Evolutionary conservation across 164 flowering plant genomes (phyloP).

Genomic region (Akebia trifoliata): DNA sequence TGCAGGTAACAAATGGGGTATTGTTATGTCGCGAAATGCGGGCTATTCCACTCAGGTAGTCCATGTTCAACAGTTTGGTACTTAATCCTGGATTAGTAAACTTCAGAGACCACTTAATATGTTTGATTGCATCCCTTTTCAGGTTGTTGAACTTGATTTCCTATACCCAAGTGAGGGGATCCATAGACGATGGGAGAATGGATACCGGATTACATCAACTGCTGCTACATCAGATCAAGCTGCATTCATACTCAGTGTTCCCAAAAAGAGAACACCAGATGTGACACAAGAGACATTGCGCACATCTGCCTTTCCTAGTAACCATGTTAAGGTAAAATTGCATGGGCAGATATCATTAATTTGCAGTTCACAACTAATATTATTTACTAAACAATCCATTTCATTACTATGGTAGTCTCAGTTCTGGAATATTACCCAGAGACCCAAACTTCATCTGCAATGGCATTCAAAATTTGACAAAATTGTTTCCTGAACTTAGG

Average conservation of each 20-base stretch:
- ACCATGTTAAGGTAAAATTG: conserved; percentile 53
- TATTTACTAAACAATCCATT: no score
- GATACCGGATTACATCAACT: conserved; percentile 49
- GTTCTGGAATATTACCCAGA: background rate
- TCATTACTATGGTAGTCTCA: background rate
- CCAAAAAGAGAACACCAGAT: conserved; percentile 41
- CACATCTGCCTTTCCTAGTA: conserved; percentile 48
- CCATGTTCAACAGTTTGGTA: background rate
- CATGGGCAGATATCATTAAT: background rate
- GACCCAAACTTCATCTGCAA: background rate
- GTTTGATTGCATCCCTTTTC: conserved; percentile 10
- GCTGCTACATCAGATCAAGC: conserved; percentile 66
- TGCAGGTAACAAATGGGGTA: conserved; percentile 56
- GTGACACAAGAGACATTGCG: conserved; percentile 59
- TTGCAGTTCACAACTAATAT: no score
- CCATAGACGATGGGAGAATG: conserved; percentile 56
- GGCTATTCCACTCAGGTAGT: conserved; percentile 56
- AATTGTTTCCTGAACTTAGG: no score
- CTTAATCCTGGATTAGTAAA: background rate
- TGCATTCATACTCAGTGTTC: conserved; percentile 54
- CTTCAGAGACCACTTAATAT: conserved; percentile 1
- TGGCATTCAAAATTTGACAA: no score
- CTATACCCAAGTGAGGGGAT: conserved; percentile 67
- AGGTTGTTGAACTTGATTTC: conserved; percentile 69
- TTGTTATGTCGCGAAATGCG: conserved; percentile 62